phyloP scores from a whole-genome alignment of 2,329 filamentous ascomycete species.

The Pseudogymnoascus sp. region DNA sequence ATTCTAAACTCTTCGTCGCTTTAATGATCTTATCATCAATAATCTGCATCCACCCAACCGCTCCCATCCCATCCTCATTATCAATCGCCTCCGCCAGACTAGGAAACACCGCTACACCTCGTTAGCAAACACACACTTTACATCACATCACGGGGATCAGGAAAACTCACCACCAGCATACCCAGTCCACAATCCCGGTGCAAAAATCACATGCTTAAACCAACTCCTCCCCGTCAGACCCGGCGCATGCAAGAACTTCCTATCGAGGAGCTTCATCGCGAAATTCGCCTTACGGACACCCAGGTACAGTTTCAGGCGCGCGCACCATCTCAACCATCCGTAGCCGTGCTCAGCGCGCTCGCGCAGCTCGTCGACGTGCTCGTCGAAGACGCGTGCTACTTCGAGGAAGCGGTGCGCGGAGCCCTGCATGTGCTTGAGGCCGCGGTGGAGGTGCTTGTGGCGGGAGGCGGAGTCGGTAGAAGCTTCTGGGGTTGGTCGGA shows the following conservation, averaged over 20 bases:
- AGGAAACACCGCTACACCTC: conserved; percentile 49
- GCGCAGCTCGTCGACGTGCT: conserved; percentile 23
- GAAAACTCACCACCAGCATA: conserved; percentile 71
- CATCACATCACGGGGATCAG: conserved; percentile 37
- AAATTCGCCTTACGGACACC: conserved; percentile 63
- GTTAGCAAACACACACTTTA: conserved; percentile 15
- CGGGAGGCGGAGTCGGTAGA: background rate
- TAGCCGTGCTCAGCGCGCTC: conserved; percentile 46
- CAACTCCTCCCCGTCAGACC: conserved; percentile 75
- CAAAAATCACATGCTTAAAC: conserved; percentile 96
- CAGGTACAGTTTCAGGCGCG: conserved; percentile 56
- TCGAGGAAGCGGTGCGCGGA: conserved; percentile 20
- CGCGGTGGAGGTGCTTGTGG: conserved; percentile 21
- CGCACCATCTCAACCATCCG: conserved; percentile 74
- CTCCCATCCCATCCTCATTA: conserved; percentile 50
- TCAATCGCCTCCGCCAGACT: conserved; percentile 58
- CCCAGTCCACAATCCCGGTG: conserved; percentile 84
- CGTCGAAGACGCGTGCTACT: conserved; percentile 21
- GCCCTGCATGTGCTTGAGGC: conserved; percentile 18
- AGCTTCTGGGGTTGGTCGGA: background rate
- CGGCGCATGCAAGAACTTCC: conserved; percentile 66
- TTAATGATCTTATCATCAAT: conserved; percentile 46
- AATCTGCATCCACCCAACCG: conserved; percentile 52
- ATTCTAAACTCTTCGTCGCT: conserved; percentile 37
- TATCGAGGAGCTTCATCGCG: conserved; percentile 79